Base-by-base conservation (phyloP, 805 yeast genomes). In the Saccharomycopsis capsularis region DNA sequence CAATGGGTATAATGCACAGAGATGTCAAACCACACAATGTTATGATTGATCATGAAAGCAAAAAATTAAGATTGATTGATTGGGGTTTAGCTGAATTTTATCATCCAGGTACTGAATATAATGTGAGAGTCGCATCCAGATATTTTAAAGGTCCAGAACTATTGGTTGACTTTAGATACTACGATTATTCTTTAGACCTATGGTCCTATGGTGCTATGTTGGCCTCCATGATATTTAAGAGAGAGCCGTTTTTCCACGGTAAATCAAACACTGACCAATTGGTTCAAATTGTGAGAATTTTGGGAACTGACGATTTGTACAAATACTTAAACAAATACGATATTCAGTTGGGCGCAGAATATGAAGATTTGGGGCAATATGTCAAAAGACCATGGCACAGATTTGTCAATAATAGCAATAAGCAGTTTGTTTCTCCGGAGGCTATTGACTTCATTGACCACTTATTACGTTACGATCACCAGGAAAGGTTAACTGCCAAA, bases 81-180 rank as follows among this genome's bases (percentile, higher is more conserved):
- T 89, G 96, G 96, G 96, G 96, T 15, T 68, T 89, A 53, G 96
- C 96, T 5, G 96, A 89, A 63, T 89, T 85, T 61, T 89, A 89
- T 65, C 96, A 89, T 62, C 82, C 85, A 2, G 93, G 91, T 3
- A 85, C 84, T 44, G 95, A 87, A 57, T 89, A 86, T 67, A 89
- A 89, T 60, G 95, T 87, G 21, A 75, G 96, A 53, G 96, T 89
- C 32, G 96, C 96, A 0, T 84, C 95, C 4, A 76, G 96, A 52
- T 88, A 86, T 66, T 88, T 83, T 67, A 89, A 89, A 68, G 96
- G 95, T 7, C 96, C 96, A 1, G 96, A 89, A 67, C 70, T 89
- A 56, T 71, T 89, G 50, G 87, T 89, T 7, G 89, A 89, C 61
- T 75, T 79, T 59, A 82, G 86, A 57, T 81, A 78, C 62, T 89